Percentiles rank a stretch among this genome's conserved stretches.
These are phyloP conservation scores for Neurospora hispaniola DNA, from an alignment of 495 filamentous ascomycete species.

Conservation along the genomic window DNA sequence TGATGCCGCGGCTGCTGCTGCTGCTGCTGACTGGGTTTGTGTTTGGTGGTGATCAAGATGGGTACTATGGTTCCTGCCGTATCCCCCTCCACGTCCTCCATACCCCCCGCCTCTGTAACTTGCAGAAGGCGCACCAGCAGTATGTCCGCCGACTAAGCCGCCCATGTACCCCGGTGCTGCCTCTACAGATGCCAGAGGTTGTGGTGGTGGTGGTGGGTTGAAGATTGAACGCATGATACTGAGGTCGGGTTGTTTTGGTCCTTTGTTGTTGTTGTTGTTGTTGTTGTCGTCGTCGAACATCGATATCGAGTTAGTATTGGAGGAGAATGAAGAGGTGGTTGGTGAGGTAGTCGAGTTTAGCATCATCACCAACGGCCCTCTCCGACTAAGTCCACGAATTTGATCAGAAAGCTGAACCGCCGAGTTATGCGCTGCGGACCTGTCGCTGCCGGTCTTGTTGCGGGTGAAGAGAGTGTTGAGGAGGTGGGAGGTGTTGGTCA, in stretches of 20 bases:
- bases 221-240: conserved; percentile 31
- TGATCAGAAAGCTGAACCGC: conserved; percentile 24
- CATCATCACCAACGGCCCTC: conserved; percentile 27
- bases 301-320: not conserved
- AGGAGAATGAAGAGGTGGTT: not conserved
- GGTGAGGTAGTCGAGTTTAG: conserved; percentile 28
- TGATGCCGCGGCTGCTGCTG: not conserved
- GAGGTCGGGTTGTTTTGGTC: not conserved
- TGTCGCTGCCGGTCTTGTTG: conserved; percentile 19
- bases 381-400: conserved; percentile 21
- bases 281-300: not conserved
- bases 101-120: not conserved
- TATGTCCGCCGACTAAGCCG: not conserved
- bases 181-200: not conserved
- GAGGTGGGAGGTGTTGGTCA: conserved; percentile 31
- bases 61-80: not conserved
- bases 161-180: not conserved
- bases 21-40: not conserved
- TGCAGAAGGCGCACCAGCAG: not conserved
- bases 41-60: not conserved
- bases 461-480: conserved; percentile 29
- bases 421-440: conserved; percentile 22
- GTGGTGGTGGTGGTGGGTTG: conserved; percentile 1
- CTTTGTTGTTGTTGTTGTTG: not conserved
- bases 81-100: not conserved